Conservation (phyloP, 352 stramenopile genomes). For the Pythium monospermum region DNA sequence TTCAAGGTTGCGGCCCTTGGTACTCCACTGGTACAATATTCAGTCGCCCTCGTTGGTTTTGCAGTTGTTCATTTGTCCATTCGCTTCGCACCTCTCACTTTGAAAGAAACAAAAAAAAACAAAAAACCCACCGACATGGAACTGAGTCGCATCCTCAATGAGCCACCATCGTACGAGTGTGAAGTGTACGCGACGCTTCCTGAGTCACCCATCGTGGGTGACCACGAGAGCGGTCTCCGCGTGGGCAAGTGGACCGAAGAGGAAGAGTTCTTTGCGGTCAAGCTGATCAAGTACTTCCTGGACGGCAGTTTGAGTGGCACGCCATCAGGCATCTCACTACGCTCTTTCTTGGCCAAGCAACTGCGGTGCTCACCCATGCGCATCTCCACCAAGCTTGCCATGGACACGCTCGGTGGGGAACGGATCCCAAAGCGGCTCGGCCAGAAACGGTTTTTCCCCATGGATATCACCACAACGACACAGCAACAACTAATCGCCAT, state of each 20-base stretch:
- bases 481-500: conserved; percentile 10
- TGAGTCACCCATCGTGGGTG: not conserved
- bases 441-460: conserved; percentile 27
- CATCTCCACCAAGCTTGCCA: conserved; percentile 32
- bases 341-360: conserved; percentile 26
- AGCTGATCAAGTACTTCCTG: conserved; percentile 26
- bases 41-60: no score
- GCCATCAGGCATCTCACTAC: conserved; percentile 20
- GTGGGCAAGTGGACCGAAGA: conserved; percentile 33
- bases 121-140: no score
- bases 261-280: conserved; percentile 26
- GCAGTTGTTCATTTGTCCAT: not conserved
- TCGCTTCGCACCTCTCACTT: no score
- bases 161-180: not conserved
- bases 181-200: not conserved
- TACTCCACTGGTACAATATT: no score
- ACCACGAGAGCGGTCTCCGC: conserved; percentile 15
- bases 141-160: conserved; percentile 24
- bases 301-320: conserved; percentile 14
- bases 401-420: conserved; percentile 19
- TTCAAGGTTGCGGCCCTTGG: no score
- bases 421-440: conserved; percentile 27
- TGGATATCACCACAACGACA: not conserved
- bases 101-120: no score
- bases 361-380: conserved; percentile 30